phyloP scores from a whole-genome alignment of 2,329 filamentous ascomycete species.

The Diaporthe sp. region DNA sequence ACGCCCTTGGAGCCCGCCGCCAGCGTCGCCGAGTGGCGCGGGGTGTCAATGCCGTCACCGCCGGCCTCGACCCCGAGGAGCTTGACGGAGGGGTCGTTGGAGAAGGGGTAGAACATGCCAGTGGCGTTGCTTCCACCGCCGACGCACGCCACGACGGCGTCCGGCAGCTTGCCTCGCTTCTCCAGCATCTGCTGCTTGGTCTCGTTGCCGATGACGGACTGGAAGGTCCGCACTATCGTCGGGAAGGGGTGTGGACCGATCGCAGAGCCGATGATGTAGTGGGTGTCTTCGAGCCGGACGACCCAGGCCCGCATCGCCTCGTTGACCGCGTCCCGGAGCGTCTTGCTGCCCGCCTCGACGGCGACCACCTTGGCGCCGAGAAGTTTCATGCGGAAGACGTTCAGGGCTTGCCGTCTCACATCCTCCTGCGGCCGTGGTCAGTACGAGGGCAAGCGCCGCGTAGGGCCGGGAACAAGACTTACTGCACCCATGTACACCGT shows the following conservation, averaged over 20 bases:
- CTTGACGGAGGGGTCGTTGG: slow-evolving; percentile 85
- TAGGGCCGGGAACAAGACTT: slow-evolving; percentile 41
- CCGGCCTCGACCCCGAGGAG: slow-evolving; percentile 95
- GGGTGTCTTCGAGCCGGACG: slow-evolving; percentile 88
- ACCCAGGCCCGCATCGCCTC: slow-evolving; percentile 97
- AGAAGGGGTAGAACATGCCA: slow-evolving; percentile 98
- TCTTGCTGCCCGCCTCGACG: slow-evolving; percentile 89
- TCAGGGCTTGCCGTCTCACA: slow-evolving; percentile 93
- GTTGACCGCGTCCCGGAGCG: slow-evolving; percentile 89
- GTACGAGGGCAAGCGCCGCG: slow-evolving; percentile 30
- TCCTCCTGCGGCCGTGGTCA: slow-evolving; percentile 71
- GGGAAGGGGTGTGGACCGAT: slow-evolving; percentile 99
- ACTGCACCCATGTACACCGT: slow-evolving; percentile 96
- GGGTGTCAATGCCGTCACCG: slow-evolving; percentile 89
- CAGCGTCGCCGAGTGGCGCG: slow-evolving; percentile 87
- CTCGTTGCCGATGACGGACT: slow-evolving; percentile 94
- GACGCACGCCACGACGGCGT: slow-evolving; percentile 96
- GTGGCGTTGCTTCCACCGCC: slow-evolving; percentile 95
- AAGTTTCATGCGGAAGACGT: slow-evolving; percentile 98
- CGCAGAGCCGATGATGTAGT: slow-evolving; percentile 98
- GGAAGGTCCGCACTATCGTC: slow-evolving; percentile 96
- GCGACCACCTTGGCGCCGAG: slow-evolving; percentile 93
- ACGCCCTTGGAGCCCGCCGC: slow-evolving; percentile 90
- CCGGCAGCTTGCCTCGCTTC: slow-evolving; percentile 87
- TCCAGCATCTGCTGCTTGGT: slow-evolving; percentile 92